A percentile compares a stretch with the other conserved stretches of the same genome.
Evolutionary conservation across 345 rosid species (phyloP).

Genomic region (Eutrema japonicum): DNA sequence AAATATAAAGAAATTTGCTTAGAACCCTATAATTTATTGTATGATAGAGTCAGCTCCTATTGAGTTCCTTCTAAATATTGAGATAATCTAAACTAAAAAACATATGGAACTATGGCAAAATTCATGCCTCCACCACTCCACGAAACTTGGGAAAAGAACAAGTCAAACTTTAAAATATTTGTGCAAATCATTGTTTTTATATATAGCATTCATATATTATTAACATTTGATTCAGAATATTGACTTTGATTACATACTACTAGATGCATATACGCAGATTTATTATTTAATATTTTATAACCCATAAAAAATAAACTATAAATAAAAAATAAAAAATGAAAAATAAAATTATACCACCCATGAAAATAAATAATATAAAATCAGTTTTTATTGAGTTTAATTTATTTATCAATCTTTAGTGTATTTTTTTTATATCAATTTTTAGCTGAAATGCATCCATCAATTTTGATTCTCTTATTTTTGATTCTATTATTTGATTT

Average conservation of each 20-base stretch:
- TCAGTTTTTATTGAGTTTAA: no score
- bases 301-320: no score
- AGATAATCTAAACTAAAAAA: constrained; percentile 35
- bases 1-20: not conserved
- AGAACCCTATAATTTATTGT: not conserved
- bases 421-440: no score
- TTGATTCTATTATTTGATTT: no score
- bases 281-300: no score
- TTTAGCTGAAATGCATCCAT: no score
- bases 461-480: no score
- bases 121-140: constrained; percentile 40
- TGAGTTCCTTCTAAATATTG: not conserved
- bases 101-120: constrained; percentile 31
- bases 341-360: no score
- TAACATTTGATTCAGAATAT: constrained; percentile 16
- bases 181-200: not conserved
- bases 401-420: no score
- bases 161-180: constrained; percentile 35
- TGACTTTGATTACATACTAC: not conserved
- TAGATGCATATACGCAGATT: no score
- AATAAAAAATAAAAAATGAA: no score
- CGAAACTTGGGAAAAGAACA: constrained; percentile 32
- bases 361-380: no score
- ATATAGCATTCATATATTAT: not conserved
- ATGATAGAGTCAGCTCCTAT: constrained; percentile 26